Percentiles rank a stretch among this genome's conserved stretches.
phyloP scores from a whole-genome alignment of 495 filamentous ascomycete genomes.

The Usnea hakonensis region DNA sequence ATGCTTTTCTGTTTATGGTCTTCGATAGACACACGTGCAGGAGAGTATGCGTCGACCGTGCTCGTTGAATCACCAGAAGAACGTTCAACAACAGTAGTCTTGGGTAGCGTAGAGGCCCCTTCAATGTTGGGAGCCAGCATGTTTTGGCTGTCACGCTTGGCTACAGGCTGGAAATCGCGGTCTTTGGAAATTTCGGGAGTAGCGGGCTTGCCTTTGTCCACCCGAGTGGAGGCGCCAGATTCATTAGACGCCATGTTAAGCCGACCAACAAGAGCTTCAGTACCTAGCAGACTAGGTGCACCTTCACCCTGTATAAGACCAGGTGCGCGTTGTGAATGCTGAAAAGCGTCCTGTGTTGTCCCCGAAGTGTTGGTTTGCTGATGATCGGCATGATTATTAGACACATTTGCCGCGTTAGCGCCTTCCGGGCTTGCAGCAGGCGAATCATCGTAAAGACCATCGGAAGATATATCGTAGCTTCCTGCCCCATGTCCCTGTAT shows the following conservation, averaged over 20 bases:
- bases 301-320: slow-evolving; percentile 24
- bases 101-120: slow-evolving; percentile 32
- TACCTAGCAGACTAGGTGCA: slow-evolving; percentile 55
- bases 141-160: slow-evolving; percentile 15
- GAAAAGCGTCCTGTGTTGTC: slow-evolving; percentile 6
- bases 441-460: slow-evolving; percentile 14
- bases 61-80: neutral
- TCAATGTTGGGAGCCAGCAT: slow-evolving; percentile 10
- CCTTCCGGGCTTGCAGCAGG: neutral
- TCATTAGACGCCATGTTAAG: slow-evolving; percentile 57
- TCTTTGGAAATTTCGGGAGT: slow-evolving; percentile 16
- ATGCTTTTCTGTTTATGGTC: neutral
- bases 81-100: neutral
- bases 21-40: neutral
- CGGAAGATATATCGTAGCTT: slow-evolving; percentile 37
- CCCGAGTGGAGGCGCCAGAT: slow-evolving; percentile 20
- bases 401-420: slow-evolving; percentile 3
- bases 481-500: slow-evolving; percentile 9
- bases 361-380: neutral
- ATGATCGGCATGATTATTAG: neutral
- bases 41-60: neutral
- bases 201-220: slow-evolving; percentile 11
- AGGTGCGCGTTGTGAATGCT: slow-evolving; percentile 15
- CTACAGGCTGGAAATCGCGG: slow-evolving; percentile 1
- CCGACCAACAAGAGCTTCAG: slow-evolving; percentile 59